Evolutionary conservation across 805 yeast species (phyloP).

Genomic region (Alloascoidea hylecoeti): DNA sequence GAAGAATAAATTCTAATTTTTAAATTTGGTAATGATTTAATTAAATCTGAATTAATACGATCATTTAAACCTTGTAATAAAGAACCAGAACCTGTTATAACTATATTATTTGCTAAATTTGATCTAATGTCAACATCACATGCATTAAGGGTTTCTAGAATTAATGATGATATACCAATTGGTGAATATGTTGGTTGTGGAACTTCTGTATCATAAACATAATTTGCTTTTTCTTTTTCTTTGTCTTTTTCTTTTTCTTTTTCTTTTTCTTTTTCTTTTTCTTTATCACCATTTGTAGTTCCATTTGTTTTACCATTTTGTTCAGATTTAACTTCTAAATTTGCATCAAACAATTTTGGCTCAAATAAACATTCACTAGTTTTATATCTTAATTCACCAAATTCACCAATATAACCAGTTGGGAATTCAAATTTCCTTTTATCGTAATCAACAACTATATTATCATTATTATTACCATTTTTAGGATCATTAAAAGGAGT

Average conservation of each 20-base stretch:
- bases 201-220: constrained; percentile 1
- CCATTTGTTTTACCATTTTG: constrained; percentile 9
- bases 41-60: constrained; percentile 57
- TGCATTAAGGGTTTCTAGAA: constrained; percentile 29
- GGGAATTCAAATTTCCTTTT: constrained; percentile 58
- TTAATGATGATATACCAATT: constrained; percentile 40
- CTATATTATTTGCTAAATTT: constrained; percentile 76
- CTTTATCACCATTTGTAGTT: constrained; percentile 4
- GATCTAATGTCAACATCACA: constrained; percentile 74
- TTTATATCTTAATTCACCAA: constrained; percentile 43
- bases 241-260: constrained; percentile 5
- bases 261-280: constrained; percentile 4
- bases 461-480: no score
- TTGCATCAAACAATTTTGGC: constrained; percentile 30
- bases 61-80: constrained; percentile 73
- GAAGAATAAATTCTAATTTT: constrained; percentile 74
- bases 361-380: constrained; percentile 64
- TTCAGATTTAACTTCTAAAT: constrained; percentile 12
- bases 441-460: no score
- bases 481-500: constrained; percentile 23
- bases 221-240: constrained; percentile 3
- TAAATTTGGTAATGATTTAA: constrained; percentile 63
- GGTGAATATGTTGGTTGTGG: constrained; percentile 7
- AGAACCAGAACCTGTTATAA: constrained; percentile 76
- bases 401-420: constrained; percentile 52